phyloP scores from a whole-genome alignment of 2,329 filamentous ascomycete species.

The Akanthomyces lecanii region DNA sequence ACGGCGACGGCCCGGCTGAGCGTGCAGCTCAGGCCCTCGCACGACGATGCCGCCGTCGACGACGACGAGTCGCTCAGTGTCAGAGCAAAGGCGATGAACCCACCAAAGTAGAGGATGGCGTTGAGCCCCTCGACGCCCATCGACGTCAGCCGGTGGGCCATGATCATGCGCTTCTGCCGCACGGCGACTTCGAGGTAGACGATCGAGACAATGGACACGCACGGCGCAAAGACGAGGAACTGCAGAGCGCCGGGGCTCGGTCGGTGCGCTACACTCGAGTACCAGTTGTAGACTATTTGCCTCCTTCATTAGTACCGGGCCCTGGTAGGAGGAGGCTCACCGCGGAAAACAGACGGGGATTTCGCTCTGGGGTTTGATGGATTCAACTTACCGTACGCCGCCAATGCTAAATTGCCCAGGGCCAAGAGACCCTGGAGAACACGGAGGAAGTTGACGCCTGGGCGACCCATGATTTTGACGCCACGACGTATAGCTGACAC shows the following conservation, averaged over 20 bases:
- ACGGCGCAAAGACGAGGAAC: constrained; percentile 53
- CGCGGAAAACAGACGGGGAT: not conserved
- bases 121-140: constrained; percentile 49
- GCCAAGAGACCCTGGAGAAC: constrained; percentile 43
- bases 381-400: constrained; percentile 43
- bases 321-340: not conserved
- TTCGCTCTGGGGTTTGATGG: not conserved
- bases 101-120: constrained; percentile 54
- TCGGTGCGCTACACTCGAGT: constrained; percentile 50
- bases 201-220: constrained; percentile 53
- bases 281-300: constrained; percentile 50
- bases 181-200: constrained; percentile 47
- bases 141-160: constrained; percentile 46
- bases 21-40: constrained; percentile 53
- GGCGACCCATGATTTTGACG: constrained; percentile 12
- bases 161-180: constrained; percentile 35
- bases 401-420: constrained; percentile 44
- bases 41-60: constrained; percentile 25
- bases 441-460: constrained; percentile 25
- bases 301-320: not conserved
- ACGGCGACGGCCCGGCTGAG: constrained; percentile 52
- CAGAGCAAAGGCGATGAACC: constrained; percentile 54
- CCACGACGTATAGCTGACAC: not conserved
- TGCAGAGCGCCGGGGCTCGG: constrained; percentile 53
- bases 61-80: constrained; percentile 53